Conservation (phyloP, 2,329 filamentous ascomycete species). For the Diaporthe capsici region DNA sequence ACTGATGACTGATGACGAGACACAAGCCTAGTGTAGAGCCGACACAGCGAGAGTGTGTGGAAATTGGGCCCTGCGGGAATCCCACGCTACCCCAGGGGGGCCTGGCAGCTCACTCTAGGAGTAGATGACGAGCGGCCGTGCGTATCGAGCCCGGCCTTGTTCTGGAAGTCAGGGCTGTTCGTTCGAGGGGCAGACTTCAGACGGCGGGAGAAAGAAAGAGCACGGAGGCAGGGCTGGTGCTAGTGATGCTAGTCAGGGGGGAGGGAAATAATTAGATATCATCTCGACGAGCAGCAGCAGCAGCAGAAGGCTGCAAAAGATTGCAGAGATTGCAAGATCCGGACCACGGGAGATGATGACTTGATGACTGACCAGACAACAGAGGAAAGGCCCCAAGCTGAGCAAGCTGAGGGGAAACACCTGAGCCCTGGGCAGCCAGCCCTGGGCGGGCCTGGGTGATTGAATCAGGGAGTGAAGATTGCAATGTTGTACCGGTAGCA, state of each 20-base stretch:
- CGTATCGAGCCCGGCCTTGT: not conserved
- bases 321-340: not conserved
- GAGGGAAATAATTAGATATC: not conserved
- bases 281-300: not conserved
- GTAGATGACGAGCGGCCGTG: not conserved
- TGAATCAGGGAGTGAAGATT: constrained; percentile 19
- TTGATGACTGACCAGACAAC: not conserved
- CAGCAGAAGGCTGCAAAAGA: not conserved
- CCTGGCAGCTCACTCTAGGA: not conserved
- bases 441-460: not conserved
- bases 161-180: not conserved
- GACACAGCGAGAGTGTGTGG: not conserved
- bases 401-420: too few species aligned
- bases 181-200: not conserved
- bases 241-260: constrained; percentile 14
- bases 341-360: constrained; percentile 6
- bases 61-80: constrained; percentile 1
- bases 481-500: constrained; percentile 21
- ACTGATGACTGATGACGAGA: not conserved
- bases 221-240: constrained; percentile 12
- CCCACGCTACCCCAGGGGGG: constrained; percentile 14
- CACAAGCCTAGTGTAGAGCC: not conserved
- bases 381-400: too few species aligned
- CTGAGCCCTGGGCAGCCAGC: not conserved
- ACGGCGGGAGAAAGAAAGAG: not conserved